Base-by-base conservation (phyloP, 148 eudicot species). In the Spergularia bocconei region DNA sequence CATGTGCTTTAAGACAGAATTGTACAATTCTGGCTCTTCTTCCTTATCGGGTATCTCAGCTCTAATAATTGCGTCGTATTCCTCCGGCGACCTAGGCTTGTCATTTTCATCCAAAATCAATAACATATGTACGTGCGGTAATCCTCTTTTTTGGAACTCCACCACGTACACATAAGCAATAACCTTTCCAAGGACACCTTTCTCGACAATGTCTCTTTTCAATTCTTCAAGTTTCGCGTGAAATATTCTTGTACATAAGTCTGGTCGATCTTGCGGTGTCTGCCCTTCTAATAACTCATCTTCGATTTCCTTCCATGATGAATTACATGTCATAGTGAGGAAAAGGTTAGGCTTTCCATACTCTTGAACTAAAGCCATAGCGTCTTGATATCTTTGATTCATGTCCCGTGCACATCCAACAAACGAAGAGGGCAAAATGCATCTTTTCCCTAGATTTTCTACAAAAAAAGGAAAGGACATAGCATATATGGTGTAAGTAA, bases 151-250 rank as follows among this genome's bases (percentile, higher is more conserved):
- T 6, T 39, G 44, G 44, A 39, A 39, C 69, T 65, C 51, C 13
- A 65, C 29, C 0, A 71, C 63, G 36, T 56, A 71, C 7, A 70
- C 48, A 36, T 70, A 70, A 1, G 73, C 50, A 29, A 70, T 33
- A 20, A 20, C 39, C 29, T 55, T 71, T 4, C 63, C 33, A 8
- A 56, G 17, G 7, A 39, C 36, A 36, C 63, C 25, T 36, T 41
- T n/a, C 4, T 71, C 74, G 36, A 71, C 5, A 38, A 56, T 6
- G 5, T 56, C 29, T 25, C 2, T 55, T 21, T 53, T 53, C 1
- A 71, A n/a, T 9, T 71, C 63, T 5, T 71, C 51, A 17, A 71
- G 15, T n/a, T 56, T 71, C 55, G 74, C 63, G 57, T 71, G 63
- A 38, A 55, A 56, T 36, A 71, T 71, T 4, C 36, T 16, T 33